Base-by-base conservation (phyloP, 78 protist species). In the Mastigamoeba balamuthi region DNA sequence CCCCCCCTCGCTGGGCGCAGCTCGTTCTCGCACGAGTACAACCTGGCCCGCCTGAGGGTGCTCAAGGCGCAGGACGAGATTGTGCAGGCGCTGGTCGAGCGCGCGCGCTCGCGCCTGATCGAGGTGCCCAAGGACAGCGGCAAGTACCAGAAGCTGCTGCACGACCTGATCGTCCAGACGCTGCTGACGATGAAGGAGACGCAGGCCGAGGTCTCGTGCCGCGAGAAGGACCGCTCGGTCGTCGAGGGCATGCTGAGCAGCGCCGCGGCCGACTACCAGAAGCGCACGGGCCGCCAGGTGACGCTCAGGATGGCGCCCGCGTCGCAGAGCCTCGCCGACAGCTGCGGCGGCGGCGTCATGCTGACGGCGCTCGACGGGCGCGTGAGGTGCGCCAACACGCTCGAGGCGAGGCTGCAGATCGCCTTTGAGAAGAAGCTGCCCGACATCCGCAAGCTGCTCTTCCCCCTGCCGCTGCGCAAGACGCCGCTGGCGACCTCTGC, bases 11-110 rank as follows among this genome's bases (percentile, higher is more conserved):
- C 70, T 6, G 7, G 8, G 2, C 23, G 2, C 36, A 52, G 52
- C 9, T 41, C 65, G 10, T 72, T 68, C 74, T 83, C 88, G 5
- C 76, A 77, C 74, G 75, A 58, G 39, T 36, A 76, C 38, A 75
- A 78, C 66, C 6, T 23, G 10, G 1, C 53, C 3, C 88, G 88
- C 17, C 66, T 86, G 33, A 43, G 39, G 69, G 33, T 70, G 10
- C 83, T 86, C 38, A 48, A 71, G 66, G 81, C 63, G 40, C 76
- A 72, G 40, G 84, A 86, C 39, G 73, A 80, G 35, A 33, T 1
- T 33, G 9, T 86, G 29, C 30, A 66, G 40, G 5, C 0, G 4
- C 17, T 77, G 27, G n/a, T 66, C 4, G 75, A 30, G 29, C 78
- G 80, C 29, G 67, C 81, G 29, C 4, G 7, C 4, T 0, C 3